phyloP scores from a whole-genome alignment of 768 basidiomycete species.

The Suillus paluster region DNA sequence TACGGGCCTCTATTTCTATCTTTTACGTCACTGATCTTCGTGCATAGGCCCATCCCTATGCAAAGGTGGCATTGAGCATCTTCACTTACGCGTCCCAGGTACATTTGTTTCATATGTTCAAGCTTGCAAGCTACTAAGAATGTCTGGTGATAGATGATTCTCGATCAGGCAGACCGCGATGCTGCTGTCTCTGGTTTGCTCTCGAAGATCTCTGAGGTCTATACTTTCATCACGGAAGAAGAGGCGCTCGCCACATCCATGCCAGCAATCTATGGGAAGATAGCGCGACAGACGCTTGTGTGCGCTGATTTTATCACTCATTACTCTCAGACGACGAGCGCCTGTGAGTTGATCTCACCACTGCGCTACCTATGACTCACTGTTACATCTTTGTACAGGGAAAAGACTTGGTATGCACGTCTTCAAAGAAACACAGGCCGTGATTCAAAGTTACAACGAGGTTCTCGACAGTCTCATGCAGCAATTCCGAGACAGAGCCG shows the following conservation, averaged over 20 bases:
- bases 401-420: too few relatives aligned
- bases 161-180: constrained; percentile 5
- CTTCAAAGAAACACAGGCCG: too few relatives aligned
- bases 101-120: background rate
- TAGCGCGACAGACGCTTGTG: background rate
- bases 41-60: constrained; percentile 1
- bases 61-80: background rate
- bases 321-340: constrained; percentile 1
- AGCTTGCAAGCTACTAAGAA: background rate
- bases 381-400: too few relatives aligned
- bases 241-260: background rate
- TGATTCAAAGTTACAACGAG: too few relatives aligned
- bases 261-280: background rate
- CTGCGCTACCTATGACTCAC: too few relatives aligned
- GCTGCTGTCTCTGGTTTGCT: background rate
- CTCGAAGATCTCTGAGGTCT: background rate
- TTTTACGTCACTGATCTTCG: too few relatives aligned
- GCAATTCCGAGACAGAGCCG: background rate
- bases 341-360: constrained; percentile 1
- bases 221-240: constrained; percentile 2
- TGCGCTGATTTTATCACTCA: constrained; percentile 2
- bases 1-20: too few relatives aligned
- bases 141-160: background rate
- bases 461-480: too few relatives aligned
- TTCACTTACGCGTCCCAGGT: constrained; percentile 1